phyloP scores from a whole-genome alignment of 2,329 filamentous ascomycete genomes.

The Botrytis sinoallii region DNA sequence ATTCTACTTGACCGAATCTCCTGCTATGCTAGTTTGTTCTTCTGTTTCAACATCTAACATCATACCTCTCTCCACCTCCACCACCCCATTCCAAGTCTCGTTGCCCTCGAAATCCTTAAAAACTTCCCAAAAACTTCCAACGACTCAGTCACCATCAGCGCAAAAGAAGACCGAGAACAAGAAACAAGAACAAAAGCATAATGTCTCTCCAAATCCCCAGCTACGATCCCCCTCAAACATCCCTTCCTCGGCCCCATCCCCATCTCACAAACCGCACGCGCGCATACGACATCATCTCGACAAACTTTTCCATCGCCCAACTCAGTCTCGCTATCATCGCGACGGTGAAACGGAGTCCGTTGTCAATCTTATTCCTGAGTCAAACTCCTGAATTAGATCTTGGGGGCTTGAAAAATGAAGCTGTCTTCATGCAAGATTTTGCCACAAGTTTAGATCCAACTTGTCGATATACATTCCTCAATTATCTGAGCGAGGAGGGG shows the following conservation, averaged over 20 bases:
- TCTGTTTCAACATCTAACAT: neutral
- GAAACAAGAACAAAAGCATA: neutral
- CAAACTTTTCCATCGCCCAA: constrained; percentile 2
- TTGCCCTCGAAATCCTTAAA: neutral
- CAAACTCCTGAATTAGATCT: neutral
- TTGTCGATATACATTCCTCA: constrained; percentile 16
- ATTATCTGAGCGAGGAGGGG: constrained; percentile 13
- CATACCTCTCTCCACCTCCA: neutral
- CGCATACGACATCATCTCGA: constrained; percentile 13
- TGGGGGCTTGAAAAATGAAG: neutral
- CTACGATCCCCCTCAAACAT: neutral
- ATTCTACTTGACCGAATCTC: neutral
- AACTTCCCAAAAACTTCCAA: neutral
- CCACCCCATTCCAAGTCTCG: neutral
- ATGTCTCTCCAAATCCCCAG: constrained; percentile 17
- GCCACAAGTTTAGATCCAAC: constrained; percentile 15
- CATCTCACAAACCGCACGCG: neutral
- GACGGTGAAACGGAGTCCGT: neutral
- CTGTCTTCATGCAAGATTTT: constrained; percentile 13
- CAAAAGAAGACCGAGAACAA: neutral
- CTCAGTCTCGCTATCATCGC: constrained; percentile 17
- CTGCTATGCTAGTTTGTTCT: neutral
- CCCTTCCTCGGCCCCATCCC: neutral
- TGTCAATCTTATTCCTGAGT: neutral
- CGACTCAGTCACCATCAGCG: neutral